These are phyloP conservation scores for Allantophomopsis cytisporea DNA, from an alignment of 2,329 filamentous ascomycete genomes.

Conservation along the genomic window DNA sequence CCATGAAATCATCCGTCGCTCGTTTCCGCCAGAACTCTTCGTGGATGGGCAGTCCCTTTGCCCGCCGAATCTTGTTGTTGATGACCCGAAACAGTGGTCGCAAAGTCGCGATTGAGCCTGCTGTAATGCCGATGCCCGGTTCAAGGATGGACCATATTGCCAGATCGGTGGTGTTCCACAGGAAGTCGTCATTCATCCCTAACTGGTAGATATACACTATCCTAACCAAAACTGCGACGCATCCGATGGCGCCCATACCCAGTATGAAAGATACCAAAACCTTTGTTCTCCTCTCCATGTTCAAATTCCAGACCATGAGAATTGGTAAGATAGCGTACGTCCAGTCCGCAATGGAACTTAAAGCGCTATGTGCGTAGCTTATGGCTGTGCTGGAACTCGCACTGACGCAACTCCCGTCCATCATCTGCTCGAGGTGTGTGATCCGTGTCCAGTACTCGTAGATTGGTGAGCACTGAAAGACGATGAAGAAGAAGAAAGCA, in stretches of 20 bases:
- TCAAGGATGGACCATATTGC: slow-evolving; percentile 41
- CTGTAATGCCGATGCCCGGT: slow-evolving; percentile 37
- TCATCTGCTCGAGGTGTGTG: slow-evolving; percentile 1
- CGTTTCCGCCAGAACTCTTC: too few relatives aligned
- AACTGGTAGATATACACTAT: too few relatives aligned
- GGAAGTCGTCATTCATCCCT: slow-evolving; percentile 1
- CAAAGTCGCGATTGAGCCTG: slow-evolving; percentile 37
- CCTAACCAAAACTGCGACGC: too few relatives aligned
- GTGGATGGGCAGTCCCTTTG: too few relatives aligned
- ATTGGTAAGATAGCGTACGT: slow-evolving; percentile 27
- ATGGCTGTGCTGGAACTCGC: slow-evolving; percentile 2
- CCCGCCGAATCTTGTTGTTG: too few relatives aligned
- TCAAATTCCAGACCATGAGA: slow-evolving; percentile 25
- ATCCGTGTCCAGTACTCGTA: slow-evolving; percentile 34
- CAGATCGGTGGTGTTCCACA: slow-evolving; percentile 29
- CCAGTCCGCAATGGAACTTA: slow-evolving; percentile 32
- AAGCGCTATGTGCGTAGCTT: slow-evolving; percentile 23
- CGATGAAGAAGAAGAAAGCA: slow-evolving; percentile 25
- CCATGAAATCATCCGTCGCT: too few relatives aligned
- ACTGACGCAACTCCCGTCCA: slow-evolving; percentile 4
- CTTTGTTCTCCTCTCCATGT: slow-evolving; percentile 25
- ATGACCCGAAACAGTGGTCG: slow-evolving; percentile 30
- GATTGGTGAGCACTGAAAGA: slow-evolving; percentile 10
- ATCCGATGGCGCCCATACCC: neutral
- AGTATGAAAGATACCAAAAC: slow-evolving; percentile 16